Base-by-base conservation (phyloP, 192 early-diverging fungal genomes). In the Cladochytrium replicatum region DNA sequence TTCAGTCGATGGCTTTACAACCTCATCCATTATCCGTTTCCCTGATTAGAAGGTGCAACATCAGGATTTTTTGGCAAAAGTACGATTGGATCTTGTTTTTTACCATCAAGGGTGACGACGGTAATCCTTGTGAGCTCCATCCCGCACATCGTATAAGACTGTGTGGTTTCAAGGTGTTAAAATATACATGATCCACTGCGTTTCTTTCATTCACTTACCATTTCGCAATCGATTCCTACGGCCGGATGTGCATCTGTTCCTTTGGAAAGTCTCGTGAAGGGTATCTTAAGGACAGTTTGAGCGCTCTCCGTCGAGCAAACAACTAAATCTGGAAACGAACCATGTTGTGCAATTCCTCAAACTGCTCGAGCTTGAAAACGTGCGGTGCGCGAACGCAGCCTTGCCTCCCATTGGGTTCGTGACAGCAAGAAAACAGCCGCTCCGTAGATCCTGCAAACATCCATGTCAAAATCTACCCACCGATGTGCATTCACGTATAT, bases 151-250 rank as follows among this genome's bases (percentile, higher is more conserved):
- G 83, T 85, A 46, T 85, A 85, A 5, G 75, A 69, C 76, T 78
- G 32, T 4, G 7, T 41, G 27, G 23, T 27, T 30, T 3, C 11
- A 7, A 2, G 15, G 4, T 39, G 9, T 51, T 31, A 6, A 15
- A 29, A 32, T 28, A 22, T 0, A 15, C 28, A 0, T 39, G 2
- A 28, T 9, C 2, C 19, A 26, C 15, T 4, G 15, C 21, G 47
- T 37, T 17, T 2, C 2, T 7, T 55, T 1, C 6, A 9, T 2
- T 1, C 2, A 2, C 21, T 30, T 66, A 77, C 78, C 83, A 85
- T 85, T 63, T 85, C 83, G 48, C 83, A 85, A 63, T 85, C 83
- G 43, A 83, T 52, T 0, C 72, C 83, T 17, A 82, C 70, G 19
- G 81, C 41, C 5, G 51, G 11, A 13, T 54, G 28, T 4, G 43